Conservation (phyloP, 768 basidiomycete genomes). For the Tubosaeta sp. region DNA sequence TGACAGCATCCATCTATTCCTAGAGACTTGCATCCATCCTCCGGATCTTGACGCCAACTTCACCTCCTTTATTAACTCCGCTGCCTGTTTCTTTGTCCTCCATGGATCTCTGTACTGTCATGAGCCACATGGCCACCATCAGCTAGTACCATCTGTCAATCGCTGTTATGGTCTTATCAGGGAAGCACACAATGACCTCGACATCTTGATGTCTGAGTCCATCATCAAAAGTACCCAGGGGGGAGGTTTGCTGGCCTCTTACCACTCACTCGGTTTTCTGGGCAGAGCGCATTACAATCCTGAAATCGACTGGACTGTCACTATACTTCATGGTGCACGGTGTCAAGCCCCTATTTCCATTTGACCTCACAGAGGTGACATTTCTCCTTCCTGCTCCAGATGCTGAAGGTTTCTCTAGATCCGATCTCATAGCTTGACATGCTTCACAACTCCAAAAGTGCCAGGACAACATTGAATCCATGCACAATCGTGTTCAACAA, state of each 20-base stretch:
- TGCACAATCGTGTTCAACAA: rapidly evolving
- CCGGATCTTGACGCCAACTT: no score
- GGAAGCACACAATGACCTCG: no score
- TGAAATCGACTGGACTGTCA: background rate
- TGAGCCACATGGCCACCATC: no score
- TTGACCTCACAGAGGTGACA: background rate
- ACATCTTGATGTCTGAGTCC: slow-evolving; percentile 1
- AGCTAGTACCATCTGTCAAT: no score
- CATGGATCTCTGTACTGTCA: no score
- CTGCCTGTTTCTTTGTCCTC: no score
- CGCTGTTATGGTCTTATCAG: no score
- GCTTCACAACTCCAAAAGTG: background rate
- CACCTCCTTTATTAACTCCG: no score
- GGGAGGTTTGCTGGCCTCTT: background rate
- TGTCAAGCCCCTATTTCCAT: background rate
- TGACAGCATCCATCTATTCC: no score
- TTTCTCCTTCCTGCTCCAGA: background rate
- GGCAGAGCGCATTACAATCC: background rate
- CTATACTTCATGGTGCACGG: background rate
- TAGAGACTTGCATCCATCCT: no score
- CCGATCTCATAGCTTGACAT: background rate
- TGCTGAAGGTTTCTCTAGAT: background rate
- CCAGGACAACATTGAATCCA: background rate
- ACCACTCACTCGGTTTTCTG: background rate
- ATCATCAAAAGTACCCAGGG: slow-evolving; percentile 1